These are phyloP conservation scores for Boletus reticulatus DNA, from an alignment of 768 basidiomycete genomes.

Conservation along the genomic window DNA sequence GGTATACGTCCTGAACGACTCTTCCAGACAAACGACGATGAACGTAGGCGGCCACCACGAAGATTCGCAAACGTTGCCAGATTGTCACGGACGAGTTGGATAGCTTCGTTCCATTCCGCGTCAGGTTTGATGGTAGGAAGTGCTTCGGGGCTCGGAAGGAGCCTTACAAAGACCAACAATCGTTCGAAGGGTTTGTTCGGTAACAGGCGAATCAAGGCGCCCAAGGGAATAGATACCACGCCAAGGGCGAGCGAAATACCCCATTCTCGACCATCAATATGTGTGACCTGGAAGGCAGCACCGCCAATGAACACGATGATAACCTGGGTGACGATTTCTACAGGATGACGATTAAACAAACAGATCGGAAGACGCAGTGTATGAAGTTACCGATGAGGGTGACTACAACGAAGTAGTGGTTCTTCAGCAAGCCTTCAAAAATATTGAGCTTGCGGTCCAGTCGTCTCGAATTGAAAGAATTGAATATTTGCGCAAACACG, in stretches of 20 bases:
- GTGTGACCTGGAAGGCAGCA: slow-evolving; percentile 86
- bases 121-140: slow-evolving; percentile 66
- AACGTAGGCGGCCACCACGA: slow-evolving; percentile 85
- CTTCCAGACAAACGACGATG: slow-evolving; percentile 82
- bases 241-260: slow-evolving; percentile 90
- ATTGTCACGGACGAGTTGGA: slow-evolving; percentile 83
- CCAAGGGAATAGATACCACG: slow-evolving; percentile 83
- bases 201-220: slow-evolving; percentile 72
- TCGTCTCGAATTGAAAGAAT: slow-evolving; percentile 88
- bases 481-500: slow-evolving; percentile 97
- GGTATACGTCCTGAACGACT: slow-evolving; percentile 64
- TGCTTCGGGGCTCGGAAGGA: slow-evolving; percentile 60
- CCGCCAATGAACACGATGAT: slow-evolving; percentile 91
- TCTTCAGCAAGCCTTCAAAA: slow-evolving; percentile 76
- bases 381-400: slow-evolving; percentile 72
- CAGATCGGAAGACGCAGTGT: neutral
- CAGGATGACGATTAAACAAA: slow-evolving; percentile 2
- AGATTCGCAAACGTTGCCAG: slow-evolving; percentile 77
- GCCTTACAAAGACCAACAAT: slow-evolving; percentile 48
- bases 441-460: slow-evolving; percentile 87
- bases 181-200: slow-evolving; percentile 80
- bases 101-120: slow-evolving; percentile 72
- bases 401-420: slow-evolving; percentile 83
- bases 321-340: slow-evolving; percentile 86
- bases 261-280: slow-evolving; percentile 84